These are phyloP conservation scores for Erigeron canadensis DNA, from an alignment of 129 eudicot species.

Conservation along the genomic window DNA sequence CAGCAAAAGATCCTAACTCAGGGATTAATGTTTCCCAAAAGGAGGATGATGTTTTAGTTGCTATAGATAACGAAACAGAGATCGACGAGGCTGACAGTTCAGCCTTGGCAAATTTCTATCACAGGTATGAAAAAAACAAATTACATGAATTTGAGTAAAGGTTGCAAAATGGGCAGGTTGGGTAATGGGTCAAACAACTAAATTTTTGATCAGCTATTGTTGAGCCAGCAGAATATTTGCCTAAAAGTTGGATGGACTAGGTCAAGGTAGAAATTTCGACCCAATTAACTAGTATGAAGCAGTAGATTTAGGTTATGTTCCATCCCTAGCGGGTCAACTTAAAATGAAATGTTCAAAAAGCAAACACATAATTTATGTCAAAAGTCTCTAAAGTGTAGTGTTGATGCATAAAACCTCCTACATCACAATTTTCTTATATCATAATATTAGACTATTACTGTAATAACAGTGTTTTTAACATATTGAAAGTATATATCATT, in stretches of 20 bases:
- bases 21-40: slow-evolving; percentile 52
- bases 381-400: background rate
- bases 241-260: background rate
- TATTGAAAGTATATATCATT: too few species aligned
- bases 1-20: slow-evolving; percentile 32
- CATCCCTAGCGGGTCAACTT: background rate
- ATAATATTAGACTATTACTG: too few species aligned
- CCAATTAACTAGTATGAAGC: background rate
- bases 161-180: background rate
- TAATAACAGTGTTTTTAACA: too few species aligned
- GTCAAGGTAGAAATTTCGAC: background rate
- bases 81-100: slow-evolving; percentile 61
- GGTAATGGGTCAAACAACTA: background rate
- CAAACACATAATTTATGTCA: background rate
- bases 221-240: background rate
- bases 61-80: slow-evolving; percentile 56
- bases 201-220: background rate
- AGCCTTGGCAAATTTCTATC: slow-evolving; percentile 69
- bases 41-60: slow-evolving; percentile 65
- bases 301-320: background rate
- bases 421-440: background rate
- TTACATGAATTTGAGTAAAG: background rate
- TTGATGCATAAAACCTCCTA: background rate
- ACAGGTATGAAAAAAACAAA: slow-evolving; percentile 41
- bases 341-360: background rate